Conservation (phyloP, 305 asterid genomes). For the Stenogyne calaminthoides region DNA sequence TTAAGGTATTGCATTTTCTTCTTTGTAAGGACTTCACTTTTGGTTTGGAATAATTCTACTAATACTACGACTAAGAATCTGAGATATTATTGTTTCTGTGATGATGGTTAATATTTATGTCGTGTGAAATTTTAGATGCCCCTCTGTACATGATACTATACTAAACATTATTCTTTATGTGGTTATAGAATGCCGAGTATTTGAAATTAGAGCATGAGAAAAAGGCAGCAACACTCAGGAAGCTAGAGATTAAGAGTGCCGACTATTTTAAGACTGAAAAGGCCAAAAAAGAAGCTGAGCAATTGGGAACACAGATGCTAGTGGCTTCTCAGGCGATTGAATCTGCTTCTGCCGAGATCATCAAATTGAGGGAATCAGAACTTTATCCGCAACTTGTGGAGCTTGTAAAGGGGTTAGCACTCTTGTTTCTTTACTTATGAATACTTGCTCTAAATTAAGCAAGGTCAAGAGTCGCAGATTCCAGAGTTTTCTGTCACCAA, state of each 20-base stretch:
- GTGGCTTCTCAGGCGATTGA: constrained; percentile 84
- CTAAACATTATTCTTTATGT: background rate
- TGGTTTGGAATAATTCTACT: no score
- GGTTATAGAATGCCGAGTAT: constrained; percentile 64
- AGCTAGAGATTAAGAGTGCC: constrained; percentile 75
- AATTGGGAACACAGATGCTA: constrained; percentile 72
- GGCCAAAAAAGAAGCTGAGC: constrained; percentile 85
- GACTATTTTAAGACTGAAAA: constrained; percentile 80
- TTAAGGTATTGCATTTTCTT: constrained; percentile 55
- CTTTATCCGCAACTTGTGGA: constrained; percentile 79
- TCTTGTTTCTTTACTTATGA: constrained; percentile 13
- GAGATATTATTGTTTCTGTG: no score
- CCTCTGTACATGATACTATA: background rate
- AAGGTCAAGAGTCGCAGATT: background rate
- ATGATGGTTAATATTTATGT: background rate
- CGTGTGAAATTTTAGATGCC: background rate
- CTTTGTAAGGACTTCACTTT: no score
- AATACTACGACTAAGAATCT: no score
- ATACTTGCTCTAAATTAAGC: background rate
- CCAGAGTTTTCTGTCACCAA: background rate
- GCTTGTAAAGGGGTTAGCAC: constrained; percentile 72
- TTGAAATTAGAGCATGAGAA: constrained; percentile 75
- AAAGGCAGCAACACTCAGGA: constrained; percentile 55
- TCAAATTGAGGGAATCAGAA: constrained; percentile 76
- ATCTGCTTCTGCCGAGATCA: constrained; percentile 70